Evolutionary conservation across 495 filamentous ascomycete genomes (phyloP).

Genomic region (Aspergillus baeticus): DNA sequence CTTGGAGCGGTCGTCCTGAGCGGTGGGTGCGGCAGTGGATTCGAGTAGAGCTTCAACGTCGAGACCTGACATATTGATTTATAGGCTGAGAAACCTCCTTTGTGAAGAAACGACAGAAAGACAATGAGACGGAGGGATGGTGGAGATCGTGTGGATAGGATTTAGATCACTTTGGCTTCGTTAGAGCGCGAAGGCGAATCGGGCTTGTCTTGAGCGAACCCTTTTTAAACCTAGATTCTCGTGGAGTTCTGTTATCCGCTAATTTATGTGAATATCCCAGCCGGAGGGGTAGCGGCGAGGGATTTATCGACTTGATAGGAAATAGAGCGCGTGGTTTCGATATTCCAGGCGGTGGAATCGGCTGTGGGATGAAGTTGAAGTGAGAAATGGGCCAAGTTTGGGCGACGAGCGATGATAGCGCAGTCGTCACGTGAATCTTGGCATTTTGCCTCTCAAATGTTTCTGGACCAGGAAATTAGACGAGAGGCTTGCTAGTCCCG

Average conservation of each 20-base stretch:
- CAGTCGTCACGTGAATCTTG: slow-evolving; percentile 21
- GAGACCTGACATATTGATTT: slow-evolving; percentile 73
- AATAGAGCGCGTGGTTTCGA: not conserved
- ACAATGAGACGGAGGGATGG: slow-evolving; percentile 19
- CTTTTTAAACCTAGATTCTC: slow-evolving; percentile 24
- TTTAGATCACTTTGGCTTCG: slow-evolving; percentile 44
- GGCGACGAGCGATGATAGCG: not conserved
- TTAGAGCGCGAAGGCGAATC: slow-evolving; percentile 41
- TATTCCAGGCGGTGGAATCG: not conserved
- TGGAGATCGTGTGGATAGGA: slow-evolving; percentile 30
- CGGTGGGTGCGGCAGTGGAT: slow-evolving; percentile 68
- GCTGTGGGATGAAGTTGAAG: slow-evolving; percentile 9
- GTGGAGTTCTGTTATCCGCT: slow-evolving; percentile 11
- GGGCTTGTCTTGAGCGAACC: slow-evolving; percentile 36
- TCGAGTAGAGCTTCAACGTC: slow-evolving; percentile 94
- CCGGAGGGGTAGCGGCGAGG: no score
- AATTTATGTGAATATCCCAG: not conserved
- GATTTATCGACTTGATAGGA: not conserved
- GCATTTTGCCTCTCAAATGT: slow-evolving; percentile 15
- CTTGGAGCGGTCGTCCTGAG: slow-evolving; percentile 60
- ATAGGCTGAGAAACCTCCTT: slow-evolving; percentile 16
- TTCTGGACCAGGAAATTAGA: not conserved
- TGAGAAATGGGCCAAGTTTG: not conserved
- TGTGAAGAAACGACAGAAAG: not conserved
- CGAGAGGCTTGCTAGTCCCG: not conserved